Base-by-base conservation (phyloP, 768 basidiomycete species). In the Hericium coralloides region DNA sequence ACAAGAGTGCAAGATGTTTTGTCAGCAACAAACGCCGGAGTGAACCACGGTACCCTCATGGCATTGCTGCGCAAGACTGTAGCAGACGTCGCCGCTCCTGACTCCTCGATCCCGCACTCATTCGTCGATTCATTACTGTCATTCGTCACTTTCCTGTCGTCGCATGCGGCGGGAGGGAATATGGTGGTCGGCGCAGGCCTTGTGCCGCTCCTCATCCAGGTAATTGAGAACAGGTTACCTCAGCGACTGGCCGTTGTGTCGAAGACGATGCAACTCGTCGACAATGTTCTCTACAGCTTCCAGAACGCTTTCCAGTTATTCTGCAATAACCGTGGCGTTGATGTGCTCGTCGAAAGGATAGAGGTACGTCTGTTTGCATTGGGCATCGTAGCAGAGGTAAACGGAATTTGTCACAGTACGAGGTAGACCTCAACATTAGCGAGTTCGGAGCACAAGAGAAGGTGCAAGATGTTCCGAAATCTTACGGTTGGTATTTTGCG, bases 121-220 rank as follows among this genome's bases (percentile, higher is more conserved):
- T 89, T 90, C 61, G 78, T 89, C 37, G 97, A 99, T 54, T 85
- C 93, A 0, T 72, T 97, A 36, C 71, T 98, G 57, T 83, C 84
- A 25, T 91, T 98, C 67, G 79, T 98, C 43, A 92, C 89, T 2
- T 91, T 85, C 71, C 80, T 98, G 58, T 84, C 93, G 12, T 86
- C 88, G 12, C 87, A 92, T 67, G 80, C 89, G 2, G 80, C 86
- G 3, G 92, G 92, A 36, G 92, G 89, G 9, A 91, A 88, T 64
- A 92, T 97, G 92, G 83, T 98, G 47, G 89, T 98, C 55, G 88
- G 92, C 22, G 95, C 97, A 31, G 97, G 97, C 3, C 73, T 97
- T 48, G 81, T 99, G 52, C 91, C 91, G 2, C 73, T 95, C 14
- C 76, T 99, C 25, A 87, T 98, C 53, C 92, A 97, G 65, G 76